Evolutionary conservation across 768 basidiomycete species (phyloP).

Genomic region (Candolleomyces eurysporus): DNA sequence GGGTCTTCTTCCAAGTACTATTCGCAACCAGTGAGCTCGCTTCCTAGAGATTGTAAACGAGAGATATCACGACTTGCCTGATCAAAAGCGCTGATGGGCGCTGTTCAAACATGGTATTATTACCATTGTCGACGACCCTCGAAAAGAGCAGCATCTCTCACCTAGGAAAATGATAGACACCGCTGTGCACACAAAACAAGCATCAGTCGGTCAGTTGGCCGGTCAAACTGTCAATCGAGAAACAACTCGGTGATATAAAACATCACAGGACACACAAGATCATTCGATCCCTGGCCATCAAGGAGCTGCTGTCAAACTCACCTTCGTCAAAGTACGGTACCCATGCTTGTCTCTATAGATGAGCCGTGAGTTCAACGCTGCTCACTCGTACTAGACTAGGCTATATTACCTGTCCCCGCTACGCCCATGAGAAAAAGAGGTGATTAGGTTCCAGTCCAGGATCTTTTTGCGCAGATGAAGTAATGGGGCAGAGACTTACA

Average conservation of each 20-base stretch:
- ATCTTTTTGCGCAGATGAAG: neutral
- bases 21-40: neutral
- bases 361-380: slow-evolving; percentile 6
- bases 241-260: neutral
- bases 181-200: slow-evolving; percentile 37
- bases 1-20: slow-evolving; percentile 84
- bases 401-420: slow-evolving; percentile 59
- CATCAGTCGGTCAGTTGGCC: slow-evolving; percentile 4
- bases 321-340: slow-evolving; percentile 85
- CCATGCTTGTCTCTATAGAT: slow-evolving; percentile 69
- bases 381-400: slow-evolving; percentile 8
- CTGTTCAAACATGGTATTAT: slow-evolving; percentile 25
- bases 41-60: neutral
- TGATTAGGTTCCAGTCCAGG: neutral
- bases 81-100: slow-evolving; percentile 85
- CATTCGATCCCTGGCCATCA: no score
- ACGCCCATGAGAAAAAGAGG: neutral
- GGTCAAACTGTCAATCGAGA: slow-evolving; percentile 1
- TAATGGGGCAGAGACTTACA: slow-evolving; percentile 39
- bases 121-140: neutral
- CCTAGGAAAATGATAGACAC: slow-evolving; percentile 81
- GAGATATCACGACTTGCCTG: slow-evolving; percentile 47
- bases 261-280: no score
- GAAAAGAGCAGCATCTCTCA: slow-evolving; percentile 13
- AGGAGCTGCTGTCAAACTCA: slow-evolving; percentile 25